Base-by-base conservation (phyloP, 2,329 filamentous ascomycete genomes). In the Fusarium nurragi region DNA sequence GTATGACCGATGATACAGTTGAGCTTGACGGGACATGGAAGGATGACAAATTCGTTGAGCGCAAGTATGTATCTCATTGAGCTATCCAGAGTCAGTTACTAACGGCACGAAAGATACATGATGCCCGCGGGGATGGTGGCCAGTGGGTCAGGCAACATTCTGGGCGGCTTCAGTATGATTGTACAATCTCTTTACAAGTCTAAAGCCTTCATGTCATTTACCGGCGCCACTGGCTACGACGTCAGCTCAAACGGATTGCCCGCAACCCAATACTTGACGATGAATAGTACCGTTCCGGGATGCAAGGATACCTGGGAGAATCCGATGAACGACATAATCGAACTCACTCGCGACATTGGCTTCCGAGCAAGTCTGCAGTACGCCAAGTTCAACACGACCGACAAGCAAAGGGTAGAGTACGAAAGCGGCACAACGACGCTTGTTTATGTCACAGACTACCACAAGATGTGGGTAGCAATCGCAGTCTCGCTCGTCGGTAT, bases 261-360 rank as follows among this genome's bases (percentile, higher is more conserved):
- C 2, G 65, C 67, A 10, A 61, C 65, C 0, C 67, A 70, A 5
- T 69, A 70, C 12, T 49, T 70, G 3, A 60, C 65, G 0, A 66
- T 68, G 61, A 70, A 59, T 6, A 32, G 51, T 0, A 43, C 50
- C 1, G 14, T 45, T 0, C 65, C 62, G 0, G 48, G 58, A 7
- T 70, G 68, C 4, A 39, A 25, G 1, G 65, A 69, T 1, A 43
- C 44, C 0, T 70, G 68, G 68, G 18, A 52, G 1, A 69, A 70
- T 1, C 67, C 68, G 0, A 70, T 70, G 68, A 18, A 62, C n/a
- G 68, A 70, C 14, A 30, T 70, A 2, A 70, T 70, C 8, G 68
- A 70, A n/a, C 52, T 70, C 5, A 68, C 65, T 1, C 50, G 67
- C 3, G 60, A 70, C 3, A 36, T 70, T 1, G 68, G 68, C 1